phyloP scores from a whole-genome alignment of 75 land plant genomes.

The Gnetum montanum region DNA sequence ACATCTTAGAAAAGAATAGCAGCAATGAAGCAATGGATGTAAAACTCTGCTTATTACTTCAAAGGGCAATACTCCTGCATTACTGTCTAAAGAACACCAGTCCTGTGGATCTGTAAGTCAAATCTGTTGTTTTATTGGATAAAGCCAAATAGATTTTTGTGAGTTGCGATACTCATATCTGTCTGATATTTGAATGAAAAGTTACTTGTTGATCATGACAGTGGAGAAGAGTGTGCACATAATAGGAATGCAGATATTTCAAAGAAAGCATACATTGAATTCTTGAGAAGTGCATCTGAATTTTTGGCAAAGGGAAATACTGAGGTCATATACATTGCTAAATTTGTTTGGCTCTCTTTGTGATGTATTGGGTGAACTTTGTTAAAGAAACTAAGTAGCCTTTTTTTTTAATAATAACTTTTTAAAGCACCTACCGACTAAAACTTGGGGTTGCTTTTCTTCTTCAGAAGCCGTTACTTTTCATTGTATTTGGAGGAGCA shows the following conservation, averaged over 20 bases:
- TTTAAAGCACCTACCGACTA: too few species aligned
- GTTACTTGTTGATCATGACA: too few species aligned
- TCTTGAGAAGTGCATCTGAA: conserved; percentile 49
- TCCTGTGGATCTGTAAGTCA: background rate
- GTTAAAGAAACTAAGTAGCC: too few species aligned
- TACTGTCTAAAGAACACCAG: conserved; percentile 28
- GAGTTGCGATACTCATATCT: too few species aligned
- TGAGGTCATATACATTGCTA: conserved; percentile 32
- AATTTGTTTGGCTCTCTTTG: too few species aligned
- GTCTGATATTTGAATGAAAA: too few species aligned
- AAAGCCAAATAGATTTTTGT: too few species aligned
- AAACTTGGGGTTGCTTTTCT: too few species aligned
- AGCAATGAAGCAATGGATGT: conserved; percentile 15
- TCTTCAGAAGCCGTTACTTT: conserved; percentile 49
- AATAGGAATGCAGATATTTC: background rate
- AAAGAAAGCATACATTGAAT: conserved; percentile 39
- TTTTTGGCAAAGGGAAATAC: conserved; percentile 77
- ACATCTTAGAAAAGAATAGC: background rate
- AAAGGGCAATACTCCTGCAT: conserved; percentile 41
- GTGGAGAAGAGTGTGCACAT: background rate
- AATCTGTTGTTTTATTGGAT: too few species aligned
- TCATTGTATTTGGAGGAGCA: conserved; percentile 43
- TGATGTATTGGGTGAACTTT: too few species aligned
- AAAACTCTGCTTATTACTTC: conserved; percentile 38
- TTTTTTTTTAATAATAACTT: too few species aligned